Percentiles rank a stretch among this genome's conserved stretches.
These are phyloP conservation scores for Vigna radiata DNA, from an alignment of 306 rosid species.

Conservation along the genomic window DNA sequence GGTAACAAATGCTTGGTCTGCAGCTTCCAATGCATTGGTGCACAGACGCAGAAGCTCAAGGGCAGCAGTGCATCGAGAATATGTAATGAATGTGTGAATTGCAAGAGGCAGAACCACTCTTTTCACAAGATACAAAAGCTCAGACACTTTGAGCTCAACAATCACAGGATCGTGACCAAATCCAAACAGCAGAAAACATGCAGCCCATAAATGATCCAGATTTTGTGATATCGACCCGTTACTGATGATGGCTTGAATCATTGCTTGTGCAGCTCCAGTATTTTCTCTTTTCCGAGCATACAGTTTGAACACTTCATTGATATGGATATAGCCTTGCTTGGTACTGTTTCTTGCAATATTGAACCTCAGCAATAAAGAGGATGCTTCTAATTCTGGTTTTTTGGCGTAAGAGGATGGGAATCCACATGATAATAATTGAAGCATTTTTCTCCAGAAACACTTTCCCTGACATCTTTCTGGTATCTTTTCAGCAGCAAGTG, in stretches of 20 bases:
- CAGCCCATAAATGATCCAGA: slow-evolving; percentile 82
- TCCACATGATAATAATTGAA: slow-evolving; percentile 66
- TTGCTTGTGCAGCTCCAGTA: slow-evolving; percentile 69
- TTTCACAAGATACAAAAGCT: slow-evolving; percentile 65
- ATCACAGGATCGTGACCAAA: slow-evolving; percentile 76
- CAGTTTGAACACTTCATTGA: slow-evolving; percentile 69
- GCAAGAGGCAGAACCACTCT: slow-evolving; percentile 80
- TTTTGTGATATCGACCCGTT: slow-evolving; percentile 63
- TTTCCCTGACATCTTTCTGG: slow-evolving; percentile 62
- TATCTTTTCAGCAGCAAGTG: slow-evolving; percentile 73
- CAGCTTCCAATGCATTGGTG: slow-evolving; percentile 82
- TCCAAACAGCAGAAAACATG: slow-evolving; percentile 80
- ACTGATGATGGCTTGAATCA: slow-evolving; percentile 72
- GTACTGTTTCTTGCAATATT: slow-evolving; percentile 71
- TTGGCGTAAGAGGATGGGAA: slow-evolving; percentile 63
- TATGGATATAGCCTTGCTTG: slow-evolving; percentile 60
- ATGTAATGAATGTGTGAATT: slow-evolving; percentile 74
- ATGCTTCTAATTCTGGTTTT: slow-evolving; percentile 80
- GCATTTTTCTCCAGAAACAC: slow-evolving; percentile 60
- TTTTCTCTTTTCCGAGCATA: slow-evolving; percentile 73
- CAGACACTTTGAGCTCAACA: slow-evolving; percentile 76
- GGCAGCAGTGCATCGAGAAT: slow-evolving; percentile 79
- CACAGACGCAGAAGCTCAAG: slow-evolving; percentile 82
- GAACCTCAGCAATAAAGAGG: slow-evolving; percentile 82
- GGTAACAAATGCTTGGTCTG: slow-evolving; percentile 79